Evolutionary conservation across 306 rosid genomes (phyloP).

Genomic region (Medicago ruthenica): DNA sequence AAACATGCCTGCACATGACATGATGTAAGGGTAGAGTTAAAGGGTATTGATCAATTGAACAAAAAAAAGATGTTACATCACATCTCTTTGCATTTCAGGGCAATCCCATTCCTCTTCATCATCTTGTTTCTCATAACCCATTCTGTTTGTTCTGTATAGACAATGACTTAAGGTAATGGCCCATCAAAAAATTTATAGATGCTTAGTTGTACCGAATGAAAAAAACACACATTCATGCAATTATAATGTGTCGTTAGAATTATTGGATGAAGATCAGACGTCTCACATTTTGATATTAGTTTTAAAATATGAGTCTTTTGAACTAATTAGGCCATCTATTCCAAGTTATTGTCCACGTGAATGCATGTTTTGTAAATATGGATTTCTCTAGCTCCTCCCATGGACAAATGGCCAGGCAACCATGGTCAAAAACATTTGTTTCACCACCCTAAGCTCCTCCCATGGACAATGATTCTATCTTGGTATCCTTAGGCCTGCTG

Average conservation of each 20-base stretch:
- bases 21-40: conserved; percentile 25
- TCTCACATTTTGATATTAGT: not conserved
- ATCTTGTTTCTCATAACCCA: conserved; percentile 32
- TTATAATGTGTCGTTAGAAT: not conserved
- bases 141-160: conserved; percentile 34
- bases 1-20: conserved; percentile 39
- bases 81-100: conserved; percentile 48
- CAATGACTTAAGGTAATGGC: conserved; percentile 40
- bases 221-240: not conserved
- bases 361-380: too few relatives aligned
- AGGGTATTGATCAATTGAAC: conserved; percentile 35
- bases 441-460: too few relatives aligned
- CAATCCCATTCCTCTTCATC: conserved; percentile 26
- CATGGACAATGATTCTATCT: too few relatives aligned
- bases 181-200: not conserved
- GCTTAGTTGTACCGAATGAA: not conserved
- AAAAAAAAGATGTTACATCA: conserved; percentile 62
- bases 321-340: too few relatives aligned
- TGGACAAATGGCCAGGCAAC: too few relatives aligned
- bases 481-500: too few relatives aligned
- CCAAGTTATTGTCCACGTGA: too few relatives aligned
- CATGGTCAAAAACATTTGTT: too few relatives aligned
- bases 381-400: too few relatives aligned
- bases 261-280: not conserved
- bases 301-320: not conserved